Percentiles rank a stretch among this genome's conserved stretches.
Conservation (phyloP, 1,284 basidiomycete genomes). For the Ganoderma lingzhi region DNA sequence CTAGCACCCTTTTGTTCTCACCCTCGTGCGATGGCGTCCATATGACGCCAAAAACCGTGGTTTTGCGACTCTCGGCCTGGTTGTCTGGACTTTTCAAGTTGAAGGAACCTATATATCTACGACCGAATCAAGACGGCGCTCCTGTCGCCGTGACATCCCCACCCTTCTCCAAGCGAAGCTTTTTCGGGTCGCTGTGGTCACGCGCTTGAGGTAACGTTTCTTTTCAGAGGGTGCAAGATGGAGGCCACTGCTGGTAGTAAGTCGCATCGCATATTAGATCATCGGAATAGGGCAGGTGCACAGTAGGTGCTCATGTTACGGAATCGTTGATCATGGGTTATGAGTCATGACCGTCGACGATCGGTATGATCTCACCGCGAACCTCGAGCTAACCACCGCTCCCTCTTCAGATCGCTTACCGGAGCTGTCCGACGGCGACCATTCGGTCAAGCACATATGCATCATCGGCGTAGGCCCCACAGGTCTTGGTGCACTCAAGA, state of each 20-base stretch:
- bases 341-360: neutral
- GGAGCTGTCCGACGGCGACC: neutral
- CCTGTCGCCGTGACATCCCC: neutral
- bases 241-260: neutral
- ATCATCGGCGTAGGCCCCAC: conserved; percentile 75
- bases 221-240: neutral
- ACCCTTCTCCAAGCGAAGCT: neutral
- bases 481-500: conserved; percentile 73
- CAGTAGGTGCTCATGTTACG: neutral
- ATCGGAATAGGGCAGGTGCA: neutral
- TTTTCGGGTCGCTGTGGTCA: neutral
- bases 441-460: conserved; percentile 52
- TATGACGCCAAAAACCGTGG: conserved; percentile 22
- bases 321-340: too few relatives aligned
- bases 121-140: neutral
- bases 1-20: conserved; percentile 11
- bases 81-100: conserved; percentile 7
- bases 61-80: neutral
- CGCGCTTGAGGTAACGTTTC: neutral
- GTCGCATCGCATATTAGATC: neutral
- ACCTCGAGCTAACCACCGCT: neutral
- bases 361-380: neutral
- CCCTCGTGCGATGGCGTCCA: conserved; percentile 29
- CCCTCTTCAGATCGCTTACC: neutral
- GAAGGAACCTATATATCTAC: neutral